phyloP scores from a whole-genome alignment of 176 grass and related monocot genomes.

The Carex myosuroides region DNA sequence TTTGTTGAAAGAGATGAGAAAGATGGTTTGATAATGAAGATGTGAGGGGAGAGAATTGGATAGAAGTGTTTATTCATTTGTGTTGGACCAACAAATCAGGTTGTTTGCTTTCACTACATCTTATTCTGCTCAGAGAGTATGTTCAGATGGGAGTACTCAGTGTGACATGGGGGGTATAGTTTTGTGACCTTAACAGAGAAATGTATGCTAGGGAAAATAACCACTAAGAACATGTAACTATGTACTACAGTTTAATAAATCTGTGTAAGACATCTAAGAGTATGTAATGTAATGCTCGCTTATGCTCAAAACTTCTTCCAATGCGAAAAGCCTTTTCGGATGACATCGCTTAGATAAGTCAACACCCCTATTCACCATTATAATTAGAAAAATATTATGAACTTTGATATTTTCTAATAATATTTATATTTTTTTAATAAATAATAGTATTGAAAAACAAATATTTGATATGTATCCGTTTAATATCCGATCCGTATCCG shows the following conservation, averaged over 20 bases:
- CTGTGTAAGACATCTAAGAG: not conserved
- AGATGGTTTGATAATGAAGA: not conserved
- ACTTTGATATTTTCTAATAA: too few species aligned
- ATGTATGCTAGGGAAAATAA: not conserved
- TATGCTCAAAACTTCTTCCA: too few species aligned
- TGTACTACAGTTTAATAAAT: not conserved
- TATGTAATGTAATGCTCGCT: not conserved
- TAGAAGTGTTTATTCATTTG: not conserved
- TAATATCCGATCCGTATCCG: too few species aligned
- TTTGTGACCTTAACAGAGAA: slow-evolving; percentile 2
- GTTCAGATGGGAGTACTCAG: not conserved
- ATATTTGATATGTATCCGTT: too few species aligned
- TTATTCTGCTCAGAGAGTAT: not conserved
- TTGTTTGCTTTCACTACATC: not conserved
- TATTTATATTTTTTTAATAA: too few species aligned
- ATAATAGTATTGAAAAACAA: too few species aligned
- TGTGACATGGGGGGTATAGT: not conserved
- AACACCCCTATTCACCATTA: too few species aligned
- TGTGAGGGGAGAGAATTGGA: not conserved
- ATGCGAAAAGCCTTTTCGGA: too few species aligned
- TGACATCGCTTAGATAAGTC: too few species aligned
- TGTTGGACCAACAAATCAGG: not conserved
- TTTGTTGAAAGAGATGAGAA: not conserved
- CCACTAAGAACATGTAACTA: slow-evolving; percentile 5
- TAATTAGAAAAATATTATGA: too few species aligned